These are phyloP conservation scores for Fragaria iinumae DNA, from an alignment of 306 rosid species.

Conservation along the genomic window DNA sequence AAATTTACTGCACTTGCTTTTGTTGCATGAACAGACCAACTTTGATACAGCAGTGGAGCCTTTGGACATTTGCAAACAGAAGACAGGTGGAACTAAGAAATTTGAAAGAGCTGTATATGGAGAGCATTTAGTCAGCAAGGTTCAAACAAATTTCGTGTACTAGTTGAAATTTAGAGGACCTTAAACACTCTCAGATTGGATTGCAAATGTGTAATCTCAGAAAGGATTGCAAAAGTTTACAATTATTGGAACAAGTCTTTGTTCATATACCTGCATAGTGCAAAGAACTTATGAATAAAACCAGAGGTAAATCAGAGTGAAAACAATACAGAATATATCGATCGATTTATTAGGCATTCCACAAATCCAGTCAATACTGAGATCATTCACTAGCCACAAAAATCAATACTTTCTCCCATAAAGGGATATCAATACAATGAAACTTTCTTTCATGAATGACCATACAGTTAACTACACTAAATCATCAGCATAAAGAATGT, in stretches of 20 bases:
- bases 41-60: conserved; percentile 83
- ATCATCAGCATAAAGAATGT: background rate
- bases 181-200: background rate
- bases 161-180: background rate
- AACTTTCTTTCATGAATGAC: background rate
- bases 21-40: conserved; percentile 63
- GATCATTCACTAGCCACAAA: background rate
- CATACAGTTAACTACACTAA: background rate
- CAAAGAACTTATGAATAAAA: too few relatives aligned
- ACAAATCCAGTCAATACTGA: background rate
- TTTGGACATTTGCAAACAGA: conserved; percentile 54
- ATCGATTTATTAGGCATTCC: background rate
- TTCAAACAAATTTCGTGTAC: conserved; percentile 54
- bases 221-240: background rate
- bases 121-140: conserved; percentile 73
- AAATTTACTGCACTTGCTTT: background rate
- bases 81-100: conserved; percentile 47
- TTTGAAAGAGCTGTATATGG: conserved; percentile 73
- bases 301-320: background rate
- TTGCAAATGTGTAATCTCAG: background rate
- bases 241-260: background rate
- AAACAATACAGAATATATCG: background rate
- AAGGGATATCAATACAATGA: conserved; percentile 5
- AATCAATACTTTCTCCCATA: background rate
- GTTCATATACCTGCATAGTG: background rate